Evolutionary conservation across 371 early-diverging fungal genomes (phyloP), one percentile per base, ranked within the genome.

Genomic region (Mucor irregularis): DNA sequence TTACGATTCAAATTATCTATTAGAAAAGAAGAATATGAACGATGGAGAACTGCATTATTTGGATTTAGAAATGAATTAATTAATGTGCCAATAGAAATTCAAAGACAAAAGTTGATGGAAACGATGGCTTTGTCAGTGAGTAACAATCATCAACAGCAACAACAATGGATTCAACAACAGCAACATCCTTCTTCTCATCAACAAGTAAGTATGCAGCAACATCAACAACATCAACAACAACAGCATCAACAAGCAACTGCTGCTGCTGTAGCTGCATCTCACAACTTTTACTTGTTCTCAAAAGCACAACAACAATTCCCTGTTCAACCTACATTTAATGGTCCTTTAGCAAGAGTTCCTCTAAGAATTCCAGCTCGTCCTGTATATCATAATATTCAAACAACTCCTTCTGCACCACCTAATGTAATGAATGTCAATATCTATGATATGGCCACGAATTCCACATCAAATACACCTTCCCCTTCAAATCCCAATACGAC

Each of bases 1-100:
- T 63, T 87, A 21, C 61, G 77, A 42, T 87, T 81, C 55, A 61
- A 64, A 31, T 49, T 87, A 35, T 79, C 74, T 58, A 79, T 87
- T 14, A 69, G 75, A 39, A 83, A 84, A 44, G 72, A 75, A 14
- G 85, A 86, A 46, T 87, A 68, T 44, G 68, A 67, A 45, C 47
- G 66, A 14, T 77, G 78, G 78, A 65, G 70, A 39, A 49, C 62
- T 13, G 73, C 68, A 10, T 34, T 73, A 11, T 66, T 63, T 49
- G 59, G 43, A 17, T 68, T 72, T 37, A 47, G 69, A 38, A 53
- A 44, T 30, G 62, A 72, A 48, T 31, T 69, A 11, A 44, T 61
- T 2, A 55, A 47, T n/a, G 55, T 57, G 10, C 52, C 62, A 24
- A 44, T 54, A 21, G 59, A 65, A 29, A 46, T 44, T 5, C 62